phyloP scores from a whole-genome alignment of 768 basidiomycete genomes.

The Mycena belliarum region DNA sequence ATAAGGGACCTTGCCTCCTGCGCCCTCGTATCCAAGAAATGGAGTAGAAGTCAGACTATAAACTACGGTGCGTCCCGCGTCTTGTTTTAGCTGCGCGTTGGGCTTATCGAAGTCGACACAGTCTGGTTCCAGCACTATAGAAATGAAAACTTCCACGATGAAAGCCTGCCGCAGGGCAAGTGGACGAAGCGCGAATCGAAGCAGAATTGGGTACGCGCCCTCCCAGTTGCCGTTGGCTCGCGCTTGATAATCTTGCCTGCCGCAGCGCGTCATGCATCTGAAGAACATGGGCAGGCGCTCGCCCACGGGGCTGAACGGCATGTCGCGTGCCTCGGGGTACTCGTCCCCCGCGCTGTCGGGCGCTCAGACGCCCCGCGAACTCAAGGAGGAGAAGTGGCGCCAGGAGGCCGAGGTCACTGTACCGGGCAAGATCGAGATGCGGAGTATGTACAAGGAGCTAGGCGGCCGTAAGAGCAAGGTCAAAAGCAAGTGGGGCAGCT shows the following conservation, averaged over 20 bases:
- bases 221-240: slow-evolving; percentile 6
- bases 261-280: slow-evolving; percentile 54
- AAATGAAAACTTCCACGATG: slow-evolving; percentile 83
- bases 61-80: slow-evolving; percentile 68
- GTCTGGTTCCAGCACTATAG: slow-evolving; percentile 95
- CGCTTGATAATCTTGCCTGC: background rate
- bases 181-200: slow-evolving; percentile 96
- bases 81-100: background rate
- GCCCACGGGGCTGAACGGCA: slow-evolving; percentile 30
- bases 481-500: slow-evolving; percentile 71
- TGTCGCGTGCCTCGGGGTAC: slow-evolving; percentile 47
- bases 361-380: slow-evolving; percentile 76
- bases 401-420: slow-evolving; percentile 50
- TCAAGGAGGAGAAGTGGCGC: slow-evolving; percentile 78
- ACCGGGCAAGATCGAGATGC: slow-evolving; percentile 83
- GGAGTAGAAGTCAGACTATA: slow-evolving; percentile 85
- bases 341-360: slow-evolving; percentile 58
- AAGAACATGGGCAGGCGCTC: slow-evolving; percentile 44
- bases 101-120: slow-evolving; percentile 32
- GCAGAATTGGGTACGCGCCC: slow-evolving; percentile 73
- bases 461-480: slow-evolving; percentile 78
- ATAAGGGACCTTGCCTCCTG: slow-evolving; percentile 73
- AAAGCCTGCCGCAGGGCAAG: slow-evolving; percentile 75
- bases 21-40: slow-evolving; percentile 80
- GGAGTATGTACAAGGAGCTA: slow-evolving; percentile 88